A percentile compares a stretch with the other conserved stretches of the same genome.
Evolutionary conservation across 2,329 filamentous ascomycete genomes (phyloP).

Genomic region (Alternaria triticina): DNA sequence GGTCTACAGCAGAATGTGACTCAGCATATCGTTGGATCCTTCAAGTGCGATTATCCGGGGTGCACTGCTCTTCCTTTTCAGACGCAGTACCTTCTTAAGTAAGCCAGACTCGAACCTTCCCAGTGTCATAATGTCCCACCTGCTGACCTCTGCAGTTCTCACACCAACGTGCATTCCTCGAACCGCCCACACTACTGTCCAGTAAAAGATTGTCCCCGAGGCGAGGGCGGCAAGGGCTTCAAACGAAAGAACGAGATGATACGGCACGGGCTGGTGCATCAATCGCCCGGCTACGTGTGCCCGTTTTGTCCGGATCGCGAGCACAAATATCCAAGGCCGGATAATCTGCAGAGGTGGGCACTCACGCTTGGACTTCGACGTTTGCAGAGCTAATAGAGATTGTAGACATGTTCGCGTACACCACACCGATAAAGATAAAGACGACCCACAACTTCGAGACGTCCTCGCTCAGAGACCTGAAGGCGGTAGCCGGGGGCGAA

Average conservation of each 20-base stretch:
- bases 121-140: not conserved
- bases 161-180: slow-evolving; percentile 72
- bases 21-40: slow-evolving; percentile 37
- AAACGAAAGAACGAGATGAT: slow-evolving; percentile 76
- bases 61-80: slow-evolving; percentile 78
- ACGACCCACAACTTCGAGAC: slow-evolving; percentile 79
- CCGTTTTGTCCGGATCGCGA: slow-evolving; percentile 94
- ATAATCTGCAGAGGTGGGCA: slow-evolving; percentile 88
- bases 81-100: slow-evolving; percentile 78
- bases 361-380: too few species aligned
- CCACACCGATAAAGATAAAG: slow-evolving; percentile 86
- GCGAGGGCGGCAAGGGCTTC: slow-evolving; percentile 69
- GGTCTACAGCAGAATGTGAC: slow-evolving; percentile 35
- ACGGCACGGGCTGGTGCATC: slow-evolving; percentile 85
- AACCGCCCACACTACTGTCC: slow-evolving; percentile 69
- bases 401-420: slow-evolving; percentile 88
- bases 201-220: slow-evolving; percentile 62
- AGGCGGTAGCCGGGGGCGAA: slow-evolving; percentile 79
- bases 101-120: slow-evolving; percentile 28
- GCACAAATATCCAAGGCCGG: slow-evolving; percentile 91
- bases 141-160: slow-evolving; percentile 59
- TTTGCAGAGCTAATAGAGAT: not conserved
- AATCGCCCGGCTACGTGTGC: slow-evolving; percentile 93
- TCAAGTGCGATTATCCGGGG: slow-evolving; percentile 65
- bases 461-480: slow-evolving; percentile 87